Base-by-base conservation (phyloP, 2,329 filamentous ascomycete species). In the Cladosporium halotolerans region DNA sequence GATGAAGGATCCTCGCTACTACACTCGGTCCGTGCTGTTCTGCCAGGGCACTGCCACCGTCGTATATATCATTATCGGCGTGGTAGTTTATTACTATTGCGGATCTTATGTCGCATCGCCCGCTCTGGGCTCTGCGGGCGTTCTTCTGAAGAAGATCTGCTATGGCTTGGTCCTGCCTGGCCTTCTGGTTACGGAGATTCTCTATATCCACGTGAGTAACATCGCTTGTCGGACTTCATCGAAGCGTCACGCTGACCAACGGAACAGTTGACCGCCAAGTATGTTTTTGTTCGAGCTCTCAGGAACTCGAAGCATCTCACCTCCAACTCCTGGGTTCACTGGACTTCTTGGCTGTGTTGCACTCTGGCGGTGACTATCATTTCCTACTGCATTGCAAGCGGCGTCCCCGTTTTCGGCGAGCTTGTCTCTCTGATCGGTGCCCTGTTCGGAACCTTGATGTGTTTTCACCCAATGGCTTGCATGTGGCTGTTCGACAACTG, bases 401-500 rank as follows among this genome's bases (percentile, higher is more conserved):
- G 73, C 0, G 75, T 80, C 13, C 77, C 77, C 0, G 47, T 50
- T 49, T 78, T 80, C 64, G 76, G 75, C 54, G 77, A 74, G 57
- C 60, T 79, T n/a, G 59, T 79, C 9, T 71, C 70, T 11, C 55
- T 79, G 10, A 76, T 73, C 41, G 79, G 78, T 57, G 75, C 76
- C 16, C 76, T 75, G 0, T 57, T 80, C 48, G 73, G 72, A 3
- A 50, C 47, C 3, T n/a, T 50, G 39, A 66, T 79, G 32, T 69
- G 67, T 2, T 61, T 78, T 9, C 76, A 75, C 0, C 75, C 72
- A 0, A 72, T 69, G 66, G 54, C 47, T 11, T 50, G 47, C 39
- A 50, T 79, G 4, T 80, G 77, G 77, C 58, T 79, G 8, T 74
- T 75, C 56, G 76, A 77, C 53, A 72, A 76, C 56, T 53, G 61